These are phyloP conservation scores for Phytophthora constricta DNA, from an alignment of 352 stramenopile species.

Conservation along the genomic window DNA sequence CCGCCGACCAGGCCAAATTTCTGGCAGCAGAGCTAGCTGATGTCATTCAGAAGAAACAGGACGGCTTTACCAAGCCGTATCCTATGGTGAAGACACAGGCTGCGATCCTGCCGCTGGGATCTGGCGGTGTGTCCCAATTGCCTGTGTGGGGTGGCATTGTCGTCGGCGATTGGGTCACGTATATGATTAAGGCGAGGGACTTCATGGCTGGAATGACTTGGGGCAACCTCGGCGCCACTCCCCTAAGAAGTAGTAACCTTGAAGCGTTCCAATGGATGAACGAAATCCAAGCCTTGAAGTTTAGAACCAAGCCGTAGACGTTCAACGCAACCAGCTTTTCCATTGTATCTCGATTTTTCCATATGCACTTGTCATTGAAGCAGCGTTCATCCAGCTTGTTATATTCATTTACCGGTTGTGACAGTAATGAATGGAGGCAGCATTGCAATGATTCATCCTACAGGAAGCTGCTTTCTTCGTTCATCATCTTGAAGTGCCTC, in stretches of 20 bases:
- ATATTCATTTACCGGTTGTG: too few species aligned
- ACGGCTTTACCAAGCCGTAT: conserved; percentile 28
- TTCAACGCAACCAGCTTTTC: too few species aligned
- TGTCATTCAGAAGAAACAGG: conserved; percentile 34
- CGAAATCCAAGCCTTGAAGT: too few species aligned
- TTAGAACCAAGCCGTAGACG: too few species aligned
- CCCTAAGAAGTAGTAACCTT: conserved; percentile 31
- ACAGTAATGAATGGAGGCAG: too few species aligned
- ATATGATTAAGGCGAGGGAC: conserved; percentile 51
- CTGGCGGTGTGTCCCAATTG: conserved; percentile 50
- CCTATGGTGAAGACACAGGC: conserved; percentile 34
- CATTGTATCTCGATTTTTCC: too few species aligned
- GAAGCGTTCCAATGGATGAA: too few species aligned
- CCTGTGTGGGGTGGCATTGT: conserved; percentile 47
- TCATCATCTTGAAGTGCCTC: too few species aligned
- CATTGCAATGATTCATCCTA: too few species aligned
- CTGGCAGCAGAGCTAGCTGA: conserved; percentile 38
- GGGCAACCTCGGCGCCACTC: conserved; percentile 29
- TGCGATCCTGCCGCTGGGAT: conserved; percentile 46
- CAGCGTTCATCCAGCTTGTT: too few species aligned
- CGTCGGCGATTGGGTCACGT: conserved; percentile 44
- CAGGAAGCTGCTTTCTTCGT: too few species aligned
- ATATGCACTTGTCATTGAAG: too few species aligned
- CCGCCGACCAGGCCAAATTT: conserved; percentile 46
- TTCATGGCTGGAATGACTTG: conserved; percentile 45